A percentile compares a stretch with the other conserved stretches of the same genome.
Evolutionary conservation across 495 filamentous ascomycete species (phyloP).

Genomic region (Penicillium chermesinum): DNA sequence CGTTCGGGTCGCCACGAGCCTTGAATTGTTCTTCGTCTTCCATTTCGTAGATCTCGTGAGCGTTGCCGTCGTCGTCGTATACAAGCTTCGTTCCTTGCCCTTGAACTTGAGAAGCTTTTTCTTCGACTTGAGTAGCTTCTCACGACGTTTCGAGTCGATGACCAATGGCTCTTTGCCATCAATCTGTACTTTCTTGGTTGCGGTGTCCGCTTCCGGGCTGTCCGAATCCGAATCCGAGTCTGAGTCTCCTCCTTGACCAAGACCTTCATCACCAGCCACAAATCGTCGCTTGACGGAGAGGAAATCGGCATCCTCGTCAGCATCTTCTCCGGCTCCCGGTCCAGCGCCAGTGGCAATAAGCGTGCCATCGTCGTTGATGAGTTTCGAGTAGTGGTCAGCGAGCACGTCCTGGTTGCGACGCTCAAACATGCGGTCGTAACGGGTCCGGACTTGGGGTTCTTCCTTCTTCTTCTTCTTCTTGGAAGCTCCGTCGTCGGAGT

Average conservation of each 20-base stretch:
- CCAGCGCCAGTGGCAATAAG: conserved; percentile 31
- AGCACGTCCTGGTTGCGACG: conserved; percentile 91
- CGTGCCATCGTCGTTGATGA: conserved; percentile 64
- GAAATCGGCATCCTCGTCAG: conserved; percentile 71
- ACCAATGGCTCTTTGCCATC: conserved; percentile 61
- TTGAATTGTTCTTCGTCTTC: conserved; percentile 76
- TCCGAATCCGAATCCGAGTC: conserved; percentile 23
- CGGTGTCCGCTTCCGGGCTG: conserved; percentile 17
- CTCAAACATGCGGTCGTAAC: conserved; percentile 96
- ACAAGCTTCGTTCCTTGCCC: conserved; percentile 73
- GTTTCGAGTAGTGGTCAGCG: conserved; percentile 82
- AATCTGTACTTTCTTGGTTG: conserved; percentile 37
- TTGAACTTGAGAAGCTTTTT: conserved; percentile 88
- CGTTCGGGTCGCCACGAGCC: conserved; percentile 64
- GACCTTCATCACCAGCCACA: conserved; percentile 43
- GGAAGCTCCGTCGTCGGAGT: conserved; percentile 47
- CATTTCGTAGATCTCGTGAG: conserved; percentile 82
- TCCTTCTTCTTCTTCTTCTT: conserved; percentile 45
- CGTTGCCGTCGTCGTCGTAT: conserved; percentile 86
- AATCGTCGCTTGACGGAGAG: conserved; percentile 82
- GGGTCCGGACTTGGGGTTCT: conserved; percentile 74
- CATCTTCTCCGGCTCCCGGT: conserved; percentile 42
- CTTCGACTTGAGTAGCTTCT: conserved; percentile 89
- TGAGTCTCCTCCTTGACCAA: conserved; percentile 20
- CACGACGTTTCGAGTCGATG: conserved; percentile 87